Evolutionary conservation across 176 grass and related monocot genomes (phyloP).

Genomic region (Leersia perrieri): DNA sequence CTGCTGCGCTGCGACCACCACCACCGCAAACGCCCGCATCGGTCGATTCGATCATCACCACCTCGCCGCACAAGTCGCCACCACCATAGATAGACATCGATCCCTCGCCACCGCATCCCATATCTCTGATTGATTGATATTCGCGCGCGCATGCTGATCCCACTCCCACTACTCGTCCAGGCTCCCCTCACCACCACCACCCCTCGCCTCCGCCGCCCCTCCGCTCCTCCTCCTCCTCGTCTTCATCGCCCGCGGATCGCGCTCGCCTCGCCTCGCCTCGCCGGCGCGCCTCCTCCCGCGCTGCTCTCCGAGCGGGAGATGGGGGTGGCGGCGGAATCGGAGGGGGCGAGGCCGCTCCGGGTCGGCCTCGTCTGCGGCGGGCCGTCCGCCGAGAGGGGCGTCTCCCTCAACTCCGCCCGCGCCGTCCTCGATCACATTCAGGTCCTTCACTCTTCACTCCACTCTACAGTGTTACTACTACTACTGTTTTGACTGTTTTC

Average conservation of each 20-base stretch:
- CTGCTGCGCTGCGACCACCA: neutral
- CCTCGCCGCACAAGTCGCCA: neutral
- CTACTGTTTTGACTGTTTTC: neutral
- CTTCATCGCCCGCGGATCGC: too few species aligned
- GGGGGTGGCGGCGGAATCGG: conserved; percentile 13
- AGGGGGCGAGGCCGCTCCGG: conserved; percentile 54
- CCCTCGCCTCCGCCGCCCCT: neutral
- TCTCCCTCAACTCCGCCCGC: conserved; percentile 92
- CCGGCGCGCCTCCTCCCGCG: neutral
- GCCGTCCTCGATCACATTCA: conserved; percentile 95
- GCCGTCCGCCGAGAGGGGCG: conserved; percentile 80
- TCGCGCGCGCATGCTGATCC: conserved; percentile 17
- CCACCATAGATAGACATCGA: neutral
- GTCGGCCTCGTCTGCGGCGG: conserved; percentile 89
- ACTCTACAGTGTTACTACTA: neutral
- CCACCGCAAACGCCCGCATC: neutral
- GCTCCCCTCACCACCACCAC: neutral
- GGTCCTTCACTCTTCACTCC: conserved; percentile 26
- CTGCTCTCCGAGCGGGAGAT: neutral
- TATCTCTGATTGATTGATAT: too few species aligned
- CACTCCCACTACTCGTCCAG: neutral
- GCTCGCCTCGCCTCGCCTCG: neutral
- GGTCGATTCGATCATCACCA: too few species aligned
- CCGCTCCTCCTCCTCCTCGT: neutral
- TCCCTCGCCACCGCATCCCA: neutral